These are phyloP conservation scores for Cryptococcus sp. DNA, from an alignment of 1,284 basidiomycete species.

Conservation along the genomic window DNA sequence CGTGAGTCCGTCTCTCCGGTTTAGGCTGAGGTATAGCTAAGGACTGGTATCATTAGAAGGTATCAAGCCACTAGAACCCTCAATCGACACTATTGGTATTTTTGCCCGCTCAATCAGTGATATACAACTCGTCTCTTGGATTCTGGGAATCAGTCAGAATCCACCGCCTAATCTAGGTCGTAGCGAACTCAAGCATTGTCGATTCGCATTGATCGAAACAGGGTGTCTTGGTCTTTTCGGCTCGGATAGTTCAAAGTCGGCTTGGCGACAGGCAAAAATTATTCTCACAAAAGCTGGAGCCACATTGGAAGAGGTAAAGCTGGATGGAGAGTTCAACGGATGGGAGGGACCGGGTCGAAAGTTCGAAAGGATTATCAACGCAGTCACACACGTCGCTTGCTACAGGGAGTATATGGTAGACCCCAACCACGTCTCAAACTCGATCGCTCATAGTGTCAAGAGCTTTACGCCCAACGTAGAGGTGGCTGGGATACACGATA, in stretches of 20 bases:
- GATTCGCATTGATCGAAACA: constrained; percentile 30
- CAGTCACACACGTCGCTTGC: too few species aligned
- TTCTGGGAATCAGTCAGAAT: constrained; percentile 20
- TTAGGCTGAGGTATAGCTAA: constrained; percentile 7
- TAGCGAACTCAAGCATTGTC: constrained; percentile 10
- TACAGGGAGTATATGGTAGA: too few species aligned
- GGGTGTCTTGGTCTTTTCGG: constrained; percentile 11
- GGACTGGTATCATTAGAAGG: constrained; percentile 35
- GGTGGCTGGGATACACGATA: constrained; percentile 12
- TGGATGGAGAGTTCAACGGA: constrained; percentile 17
- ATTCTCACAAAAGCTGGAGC: constrained; percentile 20
- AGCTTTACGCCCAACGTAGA: too few species aligned
- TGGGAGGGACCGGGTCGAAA: too few species aligned
- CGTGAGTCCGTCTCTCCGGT: constrained; percentile 8
- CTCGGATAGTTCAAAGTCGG: constrained; percentile 8
- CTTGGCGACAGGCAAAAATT: constrained; percentile 14
- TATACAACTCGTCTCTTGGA: constrained; percentile 28
- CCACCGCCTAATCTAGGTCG: constrained; percentile 5
- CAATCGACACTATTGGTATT: constrained; percentile 36
- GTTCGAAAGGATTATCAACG: too few species aligned
- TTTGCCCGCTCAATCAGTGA: constrained; percentile 31
- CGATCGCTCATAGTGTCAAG: too few species aligned
- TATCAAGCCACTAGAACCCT: constrained; percentile 25
- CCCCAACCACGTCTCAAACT: too few species aligned
- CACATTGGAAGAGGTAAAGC: constrained; percentile 16